Evolutionary conservation across 306 rosid genomes (phyloP).

Genomic region (Lathyrus tuberosus): DNA sequence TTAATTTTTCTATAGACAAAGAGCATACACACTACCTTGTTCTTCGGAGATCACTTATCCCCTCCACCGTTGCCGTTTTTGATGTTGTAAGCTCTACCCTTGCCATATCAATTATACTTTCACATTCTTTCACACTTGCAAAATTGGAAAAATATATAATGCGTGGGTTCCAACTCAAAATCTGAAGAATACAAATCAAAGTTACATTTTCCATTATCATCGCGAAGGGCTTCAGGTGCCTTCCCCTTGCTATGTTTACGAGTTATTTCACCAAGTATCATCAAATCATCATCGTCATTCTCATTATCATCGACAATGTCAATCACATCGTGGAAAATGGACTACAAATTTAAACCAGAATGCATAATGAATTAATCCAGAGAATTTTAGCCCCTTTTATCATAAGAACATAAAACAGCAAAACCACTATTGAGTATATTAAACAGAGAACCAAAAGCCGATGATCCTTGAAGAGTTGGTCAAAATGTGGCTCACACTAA

Average conservation of each 20-base stretch:
- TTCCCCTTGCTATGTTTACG: conserved; percentile 64
- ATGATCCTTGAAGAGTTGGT: too few species aligned
- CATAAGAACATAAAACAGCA: not conserved
- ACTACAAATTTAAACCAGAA: too few species aligned
- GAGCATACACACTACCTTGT: conserved; percentile 68
- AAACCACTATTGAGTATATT: too few species aligned
- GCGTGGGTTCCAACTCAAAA: conserved; percentile 90
- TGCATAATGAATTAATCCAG: too few species aligned
- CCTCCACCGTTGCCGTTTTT: conserved; percentile 58
- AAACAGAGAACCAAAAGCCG: too few species aligned
- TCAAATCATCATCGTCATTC: conserved; percentile 37
- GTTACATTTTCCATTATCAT: not conserved
- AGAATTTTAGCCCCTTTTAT: not conserved
- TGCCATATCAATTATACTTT: conserved; percentile 59
- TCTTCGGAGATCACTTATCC: conserved; percentile 60
- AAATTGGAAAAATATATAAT: conserved; percentile 86
- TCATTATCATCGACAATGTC: conserved; percentile 47
- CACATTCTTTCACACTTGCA: conserved; percentile 80
- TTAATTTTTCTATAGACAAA: conserved; percentile 21
- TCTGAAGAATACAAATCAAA: conserved; percentile 47
- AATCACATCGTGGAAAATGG: conserved; percentile 56
- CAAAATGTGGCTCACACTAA: too few species aligned
- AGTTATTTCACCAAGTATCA: conserved; percentile 54
- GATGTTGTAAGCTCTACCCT: conserved; percentile 66
- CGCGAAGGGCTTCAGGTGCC: conserved; percentile 41